Conservation (phyloP, 2,329 filamentous ascomycete genomes). For the Niveomyces coronatus region DNA sequence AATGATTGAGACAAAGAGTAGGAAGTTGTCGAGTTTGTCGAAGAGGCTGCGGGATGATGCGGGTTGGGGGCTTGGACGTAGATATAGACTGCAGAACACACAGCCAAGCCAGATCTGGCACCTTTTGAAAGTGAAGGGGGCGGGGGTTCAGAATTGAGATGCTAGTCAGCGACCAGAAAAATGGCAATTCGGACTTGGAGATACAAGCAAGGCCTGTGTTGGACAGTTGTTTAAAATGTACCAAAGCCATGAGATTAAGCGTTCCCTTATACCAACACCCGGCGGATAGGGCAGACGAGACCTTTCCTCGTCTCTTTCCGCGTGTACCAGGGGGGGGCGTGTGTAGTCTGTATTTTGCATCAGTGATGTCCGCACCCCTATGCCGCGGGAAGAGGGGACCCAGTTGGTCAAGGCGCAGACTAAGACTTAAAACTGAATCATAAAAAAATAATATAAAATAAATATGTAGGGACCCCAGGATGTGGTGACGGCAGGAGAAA, state of each 20-base stretch:
- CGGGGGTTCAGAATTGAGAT: constrained; percentile 1
- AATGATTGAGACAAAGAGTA: too few relatives aligned
- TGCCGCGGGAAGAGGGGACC: constrained; percentile 7
- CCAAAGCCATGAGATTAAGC: too few relatives aligned
- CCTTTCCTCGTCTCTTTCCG: constrained; percentile 4
- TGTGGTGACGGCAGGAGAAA: background rate
- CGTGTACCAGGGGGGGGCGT: background rate
- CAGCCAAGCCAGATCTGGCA: constrained; percentile 7
- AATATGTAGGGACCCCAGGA: background rate
- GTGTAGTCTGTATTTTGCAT: background rate
- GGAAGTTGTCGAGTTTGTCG: too few relatives aligned
- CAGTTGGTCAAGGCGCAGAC: constrained; percentile 2
- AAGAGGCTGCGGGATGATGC: constrained; percentile 9
- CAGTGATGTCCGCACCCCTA: background rate
- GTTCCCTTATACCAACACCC: constrained; percentile 4
- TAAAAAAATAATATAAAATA: too few relatives aligned
- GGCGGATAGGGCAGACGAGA: constrained; percentile 1
- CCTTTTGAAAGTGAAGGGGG: background rate
- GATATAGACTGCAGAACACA: constrained; percentile 9
- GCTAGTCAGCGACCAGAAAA: constrained; percentile 8
- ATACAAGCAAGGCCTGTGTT: background rate
- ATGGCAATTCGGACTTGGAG: constrained; percentile 2
- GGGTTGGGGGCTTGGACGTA: constrained; percentile 9
- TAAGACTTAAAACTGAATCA: too few relatives aligned
- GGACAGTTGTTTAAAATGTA: background rate